Conservation (phyloP, 192 early-diverging fungal genomes). For the Phlyctochytrium arcticum region DNA sequence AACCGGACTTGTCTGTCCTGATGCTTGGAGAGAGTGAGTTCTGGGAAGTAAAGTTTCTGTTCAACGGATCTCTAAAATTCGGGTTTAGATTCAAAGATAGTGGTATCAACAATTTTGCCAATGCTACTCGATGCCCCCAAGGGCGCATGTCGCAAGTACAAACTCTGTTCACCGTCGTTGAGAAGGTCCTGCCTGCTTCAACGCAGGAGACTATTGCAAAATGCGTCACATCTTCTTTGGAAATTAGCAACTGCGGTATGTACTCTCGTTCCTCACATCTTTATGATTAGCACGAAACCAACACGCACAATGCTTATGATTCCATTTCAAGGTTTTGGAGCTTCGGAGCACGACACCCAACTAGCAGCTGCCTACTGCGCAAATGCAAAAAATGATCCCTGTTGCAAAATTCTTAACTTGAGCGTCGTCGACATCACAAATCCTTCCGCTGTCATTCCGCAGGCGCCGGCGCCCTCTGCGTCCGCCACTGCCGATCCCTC, state of each 20-base stretch:
- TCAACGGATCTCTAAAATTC: background rate
- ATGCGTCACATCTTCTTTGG: background rate
- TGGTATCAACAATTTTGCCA: background rate
- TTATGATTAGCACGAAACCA: background rate
- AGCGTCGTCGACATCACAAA: background rate
- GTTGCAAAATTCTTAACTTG: background rate
- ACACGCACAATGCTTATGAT: too few relatives aligned
- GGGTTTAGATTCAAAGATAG: background rate
- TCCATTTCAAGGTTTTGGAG: background rate
- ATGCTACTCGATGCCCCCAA: slow-evolving; percentile 1
- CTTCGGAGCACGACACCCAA: background rate
- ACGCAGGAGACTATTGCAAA: background rate
- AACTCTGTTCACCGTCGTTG: background rate
- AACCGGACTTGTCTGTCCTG: slow-evolving; percentile 6
- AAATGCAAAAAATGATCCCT: background rate
- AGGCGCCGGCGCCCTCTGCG: background rate
- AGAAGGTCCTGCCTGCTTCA: background rate
- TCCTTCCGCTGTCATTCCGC: background rate
- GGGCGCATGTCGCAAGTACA: background rate
- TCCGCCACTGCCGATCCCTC: background rate
- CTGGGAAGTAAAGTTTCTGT: background rate
- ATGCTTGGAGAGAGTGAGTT: slow-evolving; percentile 8
- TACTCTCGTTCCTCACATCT: background rate
- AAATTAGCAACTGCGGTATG: slow-evolving; percentile 11
- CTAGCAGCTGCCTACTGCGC: background rate